Conservation (phyloP, 2,329 filamentous ascomycete species). For the Epicoccum nigrum region DNA sequence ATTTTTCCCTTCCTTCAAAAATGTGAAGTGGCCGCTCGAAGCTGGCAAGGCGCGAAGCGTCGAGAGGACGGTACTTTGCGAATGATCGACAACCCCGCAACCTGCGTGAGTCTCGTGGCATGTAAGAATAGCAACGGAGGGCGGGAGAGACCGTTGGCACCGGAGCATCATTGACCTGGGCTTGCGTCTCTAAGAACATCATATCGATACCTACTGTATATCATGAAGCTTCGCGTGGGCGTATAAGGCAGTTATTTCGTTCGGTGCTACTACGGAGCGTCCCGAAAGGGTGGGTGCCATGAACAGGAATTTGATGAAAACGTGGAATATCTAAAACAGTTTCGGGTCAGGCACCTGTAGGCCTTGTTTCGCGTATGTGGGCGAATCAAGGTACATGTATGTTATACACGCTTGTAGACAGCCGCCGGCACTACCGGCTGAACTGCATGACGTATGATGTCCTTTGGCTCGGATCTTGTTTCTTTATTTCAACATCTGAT, state of each 20-base stretch:
- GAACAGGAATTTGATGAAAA: no score
- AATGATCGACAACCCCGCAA: background rate
- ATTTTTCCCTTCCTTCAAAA: no score
- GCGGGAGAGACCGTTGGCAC: conserved; percentile 7
- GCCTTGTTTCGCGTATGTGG: background rate
- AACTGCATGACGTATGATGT: background rate
- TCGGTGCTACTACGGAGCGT: no score
- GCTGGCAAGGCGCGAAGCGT: conserved; percentile 14
- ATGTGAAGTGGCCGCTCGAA: no score
- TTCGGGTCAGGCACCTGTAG: background rate
- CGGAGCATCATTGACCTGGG: background rate
- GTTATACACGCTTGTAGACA: no score
- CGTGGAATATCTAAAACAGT: background rate
- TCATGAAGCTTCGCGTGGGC: no score
- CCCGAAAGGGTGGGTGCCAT: no score
- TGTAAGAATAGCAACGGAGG: conserved; percentile 4
- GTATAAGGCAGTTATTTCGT: no score
- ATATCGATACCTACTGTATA: no score
- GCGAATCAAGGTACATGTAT: no score
- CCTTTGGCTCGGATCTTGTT: background rate
- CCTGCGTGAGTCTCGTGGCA: background rate
- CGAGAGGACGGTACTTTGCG: conserved; percentile 1
- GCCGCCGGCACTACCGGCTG: no score
- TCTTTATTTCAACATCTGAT: background rate
- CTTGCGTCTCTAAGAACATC: no score